Evolutionary conservation across 116 monocot species (phyloP).

Genomic region (Cymodocea nodosa): DNA sequence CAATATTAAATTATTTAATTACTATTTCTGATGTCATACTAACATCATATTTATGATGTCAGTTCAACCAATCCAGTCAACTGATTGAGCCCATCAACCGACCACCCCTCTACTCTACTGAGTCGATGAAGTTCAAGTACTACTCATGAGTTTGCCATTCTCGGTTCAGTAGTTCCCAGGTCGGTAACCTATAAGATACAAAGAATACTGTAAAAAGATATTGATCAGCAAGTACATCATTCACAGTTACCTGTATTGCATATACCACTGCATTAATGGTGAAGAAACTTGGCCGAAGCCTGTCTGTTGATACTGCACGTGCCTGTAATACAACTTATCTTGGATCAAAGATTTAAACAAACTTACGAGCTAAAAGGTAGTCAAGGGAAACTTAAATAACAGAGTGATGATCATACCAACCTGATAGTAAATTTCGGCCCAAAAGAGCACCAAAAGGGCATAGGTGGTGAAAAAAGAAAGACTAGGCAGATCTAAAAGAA

Average conservation of each 20-base stretch:
- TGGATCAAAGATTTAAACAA: not conserved
- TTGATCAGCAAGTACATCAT: not conserved
- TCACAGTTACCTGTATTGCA: conserved; percentile 49
- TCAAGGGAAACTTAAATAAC: not conserved
- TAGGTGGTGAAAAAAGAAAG: conserved; percentile 77
- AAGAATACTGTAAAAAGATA: not conserved
- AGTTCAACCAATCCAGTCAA: too few relatives aligned
- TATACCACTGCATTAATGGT: conserved; percentile 64
- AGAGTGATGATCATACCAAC: conserved; percentile 16
- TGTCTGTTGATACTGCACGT: conserved; percentile 75
- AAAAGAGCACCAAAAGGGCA: conserved; percentile 63
- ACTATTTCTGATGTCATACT: too few relatives aligned
- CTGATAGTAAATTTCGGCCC: conserved; percentile 99
- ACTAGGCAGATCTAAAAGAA: conserved; percentile 58
- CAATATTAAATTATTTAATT: too few relatives aligned
- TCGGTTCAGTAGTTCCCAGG: not conserved
- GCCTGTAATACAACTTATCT: conserved; percentile 36
- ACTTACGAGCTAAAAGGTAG: too few relatives aligned
- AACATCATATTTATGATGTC: too few relatives aligned
- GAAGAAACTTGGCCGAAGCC: conserved; percentile 66
- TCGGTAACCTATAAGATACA: not conserved
- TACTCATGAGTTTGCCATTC: too few relatives aligned
- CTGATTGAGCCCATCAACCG: too few relatives aligned
- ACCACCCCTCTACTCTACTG: too few relatives aligned
- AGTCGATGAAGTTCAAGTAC: too few relatives aligned